These are phyloP conservation scores for Aureobasidium namibiae DNA, from an alignment of 2,329 filamentous ascomycete genomes.

Conservation along the genomic window DNA sequence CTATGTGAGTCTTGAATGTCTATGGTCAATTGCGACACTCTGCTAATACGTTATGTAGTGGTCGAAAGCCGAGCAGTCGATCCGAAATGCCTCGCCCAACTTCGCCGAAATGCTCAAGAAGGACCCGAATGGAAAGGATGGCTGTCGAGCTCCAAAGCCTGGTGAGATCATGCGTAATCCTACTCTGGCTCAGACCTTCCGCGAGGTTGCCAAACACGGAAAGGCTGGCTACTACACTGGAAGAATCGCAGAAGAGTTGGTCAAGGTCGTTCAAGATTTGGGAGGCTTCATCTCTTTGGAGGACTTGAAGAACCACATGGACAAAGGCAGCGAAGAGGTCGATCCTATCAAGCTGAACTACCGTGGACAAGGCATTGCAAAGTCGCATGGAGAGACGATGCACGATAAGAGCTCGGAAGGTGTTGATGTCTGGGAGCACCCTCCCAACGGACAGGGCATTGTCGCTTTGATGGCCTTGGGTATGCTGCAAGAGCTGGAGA, in stretches of 20 bases:
- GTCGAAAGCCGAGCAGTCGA: constrained; percentile 52
- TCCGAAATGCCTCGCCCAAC: constrained; percentile 74
- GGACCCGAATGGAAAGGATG: constrained; percentile 58
- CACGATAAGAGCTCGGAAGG: constrained; percentile 41
- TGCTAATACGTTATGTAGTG: constrained; percentile 48
- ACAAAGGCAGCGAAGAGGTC: constrained; percentile 66
- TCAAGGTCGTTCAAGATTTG: constrained; percentile 66
- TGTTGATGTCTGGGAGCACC: constrained; percentile 90
- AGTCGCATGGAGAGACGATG: constrained; percentile 37
- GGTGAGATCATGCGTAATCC: constrained; percentile 90
- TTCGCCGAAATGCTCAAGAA: constrained; percentile 78
- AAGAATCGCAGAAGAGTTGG: constrained; percentile 68
- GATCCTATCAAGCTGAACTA: constrained; percentile 79
- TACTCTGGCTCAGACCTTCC: constrained; percentile 71
- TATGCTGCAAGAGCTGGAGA: constrained; percentile 79
- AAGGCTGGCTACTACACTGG: constrained; percentile 90
- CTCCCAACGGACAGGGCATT: constrained; percentile 92
- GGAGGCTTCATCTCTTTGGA: constrained; percentile 73
- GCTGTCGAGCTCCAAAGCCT: constrained; percentile 63
- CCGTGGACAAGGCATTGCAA: constrained; percentile 53
- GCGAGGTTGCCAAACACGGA: constrained; percentile 66
- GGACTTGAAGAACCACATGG: constrained; percentile 70
- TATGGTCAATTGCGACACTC: background rate
- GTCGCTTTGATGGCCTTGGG: constrained; percentile 91
- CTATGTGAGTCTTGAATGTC: constrained; percentile 48